These are phyloP conservation scores for Neocatenulostroma microsporum DNA, from an alignment of 2,329 filamentous ascomycete species.

Conservation along the genomic window DNA sequence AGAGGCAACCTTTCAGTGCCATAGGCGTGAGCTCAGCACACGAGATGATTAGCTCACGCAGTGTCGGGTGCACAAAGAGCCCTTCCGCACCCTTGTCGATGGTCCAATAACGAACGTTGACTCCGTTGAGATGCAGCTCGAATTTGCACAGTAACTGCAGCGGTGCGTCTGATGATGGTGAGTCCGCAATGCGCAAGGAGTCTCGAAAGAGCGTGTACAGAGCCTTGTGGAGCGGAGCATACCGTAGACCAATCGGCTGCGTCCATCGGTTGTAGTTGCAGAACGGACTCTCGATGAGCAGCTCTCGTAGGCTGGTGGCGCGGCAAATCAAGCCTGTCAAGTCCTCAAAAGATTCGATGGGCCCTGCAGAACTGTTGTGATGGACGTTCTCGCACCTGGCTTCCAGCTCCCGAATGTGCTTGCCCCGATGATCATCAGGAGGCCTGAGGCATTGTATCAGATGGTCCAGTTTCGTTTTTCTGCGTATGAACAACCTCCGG, in stretches of 20 bases:
- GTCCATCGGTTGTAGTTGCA: slow-evolving; percentile 1
- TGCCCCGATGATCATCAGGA: background rate
- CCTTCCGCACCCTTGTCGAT: background rate
- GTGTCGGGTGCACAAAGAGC: slow-evolving; percentile 4
- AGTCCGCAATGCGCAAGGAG: too few relatives aligned
- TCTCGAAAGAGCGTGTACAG: too few relatives aligned
- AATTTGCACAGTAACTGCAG: too few relatives aligned
- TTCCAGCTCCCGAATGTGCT: background rate
- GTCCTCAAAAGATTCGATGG: too few relatives aligned
- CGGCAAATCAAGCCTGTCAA: background rate
- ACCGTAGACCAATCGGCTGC: too few relatives aligned
- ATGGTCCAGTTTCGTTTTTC: background rate
- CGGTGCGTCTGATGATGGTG: too few relatives aligned
- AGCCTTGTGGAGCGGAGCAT: too few relatives aligned
- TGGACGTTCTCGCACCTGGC: background rate
- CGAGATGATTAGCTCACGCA: slow-evolving; percentile 3
- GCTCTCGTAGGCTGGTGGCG: background rate
- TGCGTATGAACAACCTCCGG: slow-evolving; percentile 11
- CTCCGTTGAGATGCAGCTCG: slow-evolving; percentile 1
- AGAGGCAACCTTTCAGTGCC: too few relatives aligned
- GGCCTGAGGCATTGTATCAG: background rate
- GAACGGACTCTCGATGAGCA: slow-evolving; percentile 5
- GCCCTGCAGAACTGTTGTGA: background rate
- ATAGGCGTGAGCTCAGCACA: background rate
- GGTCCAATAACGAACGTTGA: background rate